Base-by-base conservation (phyloP, 768 basidiomycete species). In the Sarcomyxa edulis region DNA sequence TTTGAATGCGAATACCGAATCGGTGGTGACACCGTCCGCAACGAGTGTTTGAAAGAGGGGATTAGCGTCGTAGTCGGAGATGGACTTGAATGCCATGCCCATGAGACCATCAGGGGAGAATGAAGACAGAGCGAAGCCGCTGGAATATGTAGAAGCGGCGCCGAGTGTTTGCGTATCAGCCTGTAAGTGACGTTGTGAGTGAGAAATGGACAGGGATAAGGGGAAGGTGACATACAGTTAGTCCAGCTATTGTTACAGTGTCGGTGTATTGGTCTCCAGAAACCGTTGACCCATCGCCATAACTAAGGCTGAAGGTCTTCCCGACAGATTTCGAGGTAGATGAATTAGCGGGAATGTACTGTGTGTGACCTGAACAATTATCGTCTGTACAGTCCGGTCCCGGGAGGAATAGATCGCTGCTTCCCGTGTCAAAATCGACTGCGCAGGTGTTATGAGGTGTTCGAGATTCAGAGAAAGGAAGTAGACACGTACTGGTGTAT, bases 271-370 rank as follows among this genome's bases (percentile, higher is more conserved):
- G 53, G 44, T 1, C 23, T 6, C 72, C 71, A n/a, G 39, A 33
- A 7, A 66, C 65, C 6, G 52, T 46, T 3, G 66, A 66, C 4
- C 66, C 65, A 40, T 74, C 70, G 3, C 63, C 70, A 35, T 72
- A 76, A 15, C 30, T 0, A 20, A 72, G 54, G 1, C 45, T 40
- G 49, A 73, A 69, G 1, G 23, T 42, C 9, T 42, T 42, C 3
- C 21, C 28, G 18, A 22, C 27, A 11, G 12, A 2, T 8, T 12
- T 42, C 26, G 15, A 37, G 5, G 45, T 39, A 46, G 22, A 25
- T 51, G 36, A 40, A 55, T 39, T 7, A 37, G 32, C 16, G 7
- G 70, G 53, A 37, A 62, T 46, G 46, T 70, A 72, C 29, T 45
- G 47, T 19, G 45, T 53, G 46, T 71, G 66, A 5, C 48, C 54